These are phyloP conservation scores for Puya raimondii DNA, from an alignment of 176 grass and related monocot genomes.

Conservation along the genomic window DNA sequence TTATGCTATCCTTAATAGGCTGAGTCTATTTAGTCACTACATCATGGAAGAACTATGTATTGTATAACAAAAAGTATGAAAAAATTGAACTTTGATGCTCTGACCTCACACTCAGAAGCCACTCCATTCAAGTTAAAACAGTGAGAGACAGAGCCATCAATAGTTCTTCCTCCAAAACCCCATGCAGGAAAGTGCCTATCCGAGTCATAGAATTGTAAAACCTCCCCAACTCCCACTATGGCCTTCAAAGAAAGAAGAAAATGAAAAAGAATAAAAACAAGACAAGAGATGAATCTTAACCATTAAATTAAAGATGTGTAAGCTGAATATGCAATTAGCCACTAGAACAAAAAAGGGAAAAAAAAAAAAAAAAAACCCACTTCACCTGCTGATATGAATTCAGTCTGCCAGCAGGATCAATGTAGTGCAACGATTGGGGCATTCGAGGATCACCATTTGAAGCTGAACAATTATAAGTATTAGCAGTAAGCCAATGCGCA, in stretches of 20 bases:
- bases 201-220: constrained; percentile 86
- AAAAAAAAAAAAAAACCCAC: too few relatives aligned
- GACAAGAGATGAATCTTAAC: neutral
- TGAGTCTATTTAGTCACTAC: neutral
- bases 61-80: constrained; percentile 5
- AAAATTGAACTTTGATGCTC: constrained; percentile 1
- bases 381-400: constrained; percentile 91
- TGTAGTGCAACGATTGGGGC: constrained; percentile 80
- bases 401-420: constrained; percentile 80
- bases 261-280: constrained; percentile 3
- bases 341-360: neutral
- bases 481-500: neutral
- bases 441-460: constrained; percentile 81
- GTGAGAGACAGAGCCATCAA: constrained; percentile 50
- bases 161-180: constrained; percentile 81
- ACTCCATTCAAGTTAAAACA: constrained; percentile 81
- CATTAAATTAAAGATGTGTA: neutral
- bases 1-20: too few relatives aligned
- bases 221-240: constrained; percentile 75
- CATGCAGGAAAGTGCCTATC: constrained; percentile 79
- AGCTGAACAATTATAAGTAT: constrained; percentile 30
- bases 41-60: neutral
- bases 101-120: constrained; percentile 47
- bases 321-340: neutral
- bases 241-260: constrained; percentile 35